Evolutionary conservation across 1,139 yeast species (phyloP), one percentile per base, ranked within the genome.

Genomic region (Kurtzmaniella natalensis): DNA sequence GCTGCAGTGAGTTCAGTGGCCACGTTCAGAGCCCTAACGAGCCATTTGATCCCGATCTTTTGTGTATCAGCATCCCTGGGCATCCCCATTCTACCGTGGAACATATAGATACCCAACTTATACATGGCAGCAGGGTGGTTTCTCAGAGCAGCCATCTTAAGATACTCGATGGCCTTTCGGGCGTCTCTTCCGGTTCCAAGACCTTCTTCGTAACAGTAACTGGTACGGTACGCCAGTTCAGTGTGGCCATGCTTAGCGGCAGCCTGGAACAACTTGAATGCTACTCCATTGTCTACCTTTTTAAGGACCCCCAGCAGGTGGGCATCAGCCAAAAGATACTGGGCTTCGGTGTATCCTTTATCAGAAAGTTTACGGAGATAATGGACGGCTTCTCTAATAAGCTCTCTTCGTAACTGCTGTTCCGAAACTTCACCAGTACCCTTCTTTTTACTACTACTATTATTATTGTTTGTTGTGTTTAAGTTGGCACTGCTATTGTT

Each of bases 51-150:
- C 35, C 97, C 98, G 51, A 78, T 78, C 51, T 82, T 86, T 48
- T 88, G 84, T 18, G 86, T 81, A 39, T 73, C 78, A 18, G 78
- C 66, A 47, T 77, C 80, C 42, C 74, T 72, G 4, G 82, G 68
- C 33, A 89, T 57, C 1, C 97, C 96, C 89, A 89, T 81, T 45
- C 85, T 71, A 7, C 87, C 79, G 51, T 86, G 77, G 55, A 83
- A 92, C 26, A 88, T 82, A 43, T 89, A 88, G 32, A 86, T 70
- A 5, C 97, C 97, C 42, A 88, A 68, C 51, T 89, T 84, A 61
- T 83, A 83, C 95, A 89, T 87, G 4, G 97, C 96, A 10, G 95
- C 92, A 0, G 96, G 88, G 55, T 92, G 98, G 51, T 86, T 86
- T 51, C 83, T 82, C 19, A 89, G 73, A 0, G 97, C 95, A 0